Conservation (phyloP, 2,329 filamentous ascomycete species). For the Xylariales sp. region DNA sequence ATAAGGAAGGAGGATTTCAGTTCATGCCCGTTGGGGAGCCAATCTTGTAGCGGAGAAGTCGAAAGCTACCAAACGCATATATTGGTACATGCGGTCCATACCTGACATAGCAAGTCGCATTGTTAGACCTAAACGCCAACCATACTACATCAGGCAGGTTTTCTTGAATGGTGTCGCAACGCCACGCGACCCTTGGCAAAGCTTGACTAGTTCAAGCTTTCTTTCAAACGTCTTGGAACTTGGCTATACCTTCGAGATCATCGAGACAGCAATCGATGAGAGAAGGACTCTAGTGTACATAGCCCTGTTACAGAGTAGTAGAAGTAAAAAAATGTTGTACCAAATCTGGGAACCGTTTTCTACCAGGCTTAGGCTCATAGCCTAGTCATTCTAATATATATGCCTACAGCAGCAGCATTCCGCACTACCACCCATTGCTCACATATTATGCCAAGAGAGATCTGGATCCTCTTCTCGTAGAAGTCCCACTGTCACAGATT, state of each 20-base stretch:
- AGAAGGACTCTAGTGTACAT: not conserved
- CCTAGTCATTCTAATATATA: conserved; percentile 2
- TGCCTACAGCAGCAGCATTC: not conserved
- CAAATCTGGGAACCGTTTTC: conserved; percentile 4
- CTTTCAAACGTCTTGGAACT: conserved; percentile 26
- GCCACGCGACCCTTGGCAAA: conserved; percentile 34
- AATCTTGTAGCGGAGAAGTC: conserved; percentile 26
- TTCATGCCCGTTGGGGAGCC: conserved; percentile 17
- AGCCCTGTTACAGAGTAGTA: not conserved
- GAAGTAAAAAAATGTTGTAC: not conserved
- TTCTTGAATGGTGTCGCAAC: conserved; percentile 21
- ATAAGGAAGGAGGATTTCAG: conserved; percentile 38
- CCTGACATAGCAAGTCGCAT: conserved; percentile 35
- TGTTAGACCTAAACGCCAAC: conserved; percentile 25
- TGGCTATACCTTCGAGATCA: conserved; percentile 17
- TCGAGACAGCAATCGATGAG: conserved; percentile 4
- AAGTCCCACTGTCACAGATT: conserved; percentile 18
- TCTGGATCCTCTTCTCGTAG: conserved; percentile 1
- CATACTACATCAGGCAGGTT: conserved; percentile 37
- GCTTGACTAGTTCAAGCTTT: conserved; percentile 38
- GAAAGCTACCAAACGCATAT: conserved; percentile 16
- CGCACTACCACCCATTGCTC: conserved; percentile 8
- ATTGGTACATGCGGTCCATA: conserved; percentile 31
- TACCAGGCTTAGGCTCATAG: not conserved
- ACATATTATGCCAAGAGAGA: conserved; percentile 14